Conservation (phyloP, 495 filamentous ascomycete genomes). For the Cryomyces minteri region DNA sequence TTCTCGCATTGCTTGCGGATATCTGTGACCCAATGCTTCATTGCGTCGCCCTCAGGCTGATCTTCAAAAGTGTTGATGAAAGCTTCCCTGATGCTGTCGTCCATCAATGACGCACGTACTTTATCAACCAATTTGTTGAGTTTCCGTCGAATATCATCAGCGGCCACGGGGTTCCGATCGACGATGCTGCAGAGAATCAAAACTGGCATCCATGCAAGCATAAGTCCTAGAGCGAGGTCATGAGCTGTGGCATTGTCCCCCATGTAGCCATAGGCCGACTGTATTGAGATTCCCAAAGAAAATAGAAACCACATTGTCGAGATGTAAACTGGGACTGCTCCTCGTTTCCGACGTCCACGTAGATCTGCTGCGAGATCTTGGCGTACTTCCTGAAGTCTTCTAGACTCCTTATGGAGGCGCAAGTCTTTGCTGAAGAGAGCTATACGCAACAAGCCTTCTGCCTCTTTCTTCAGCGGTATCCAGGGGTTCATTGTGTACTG, state of each 20-base stretch:
- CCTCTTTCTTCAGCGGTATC: constrained; percentile 7
- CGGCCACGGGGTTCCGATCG: constrained; percentile 28
- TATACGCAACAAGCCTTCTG: constrained; percentile 21
- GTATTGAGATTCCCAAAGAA: constrained; percentile 23
- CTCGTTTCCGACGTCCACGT: constrained; percentile 19
- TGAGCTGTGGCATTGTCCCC: constrained; percentile 25
- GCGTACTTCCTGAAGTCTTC: constrained; percentile 9
- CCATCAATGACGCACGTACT: constrained; percentile 14
- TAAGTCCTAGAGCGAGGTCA: constrained; percentile 26
- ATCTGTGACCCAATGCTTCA: constrained; percentile 3
- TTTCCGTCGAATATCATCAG: constrained; percentile 18
- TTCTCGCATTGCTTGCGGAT: constrained; percentile 2
- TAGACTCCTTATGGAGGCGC: constrained; percentile 3
- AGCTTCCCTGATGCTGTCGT: constrained; percentile 6
- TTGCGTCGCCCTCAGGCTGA: not conserved
- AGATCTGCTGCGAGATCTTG: constrained; percentile 18
- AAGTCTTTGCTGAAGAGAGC: constrained; percentile 22
- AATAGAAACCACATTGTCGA: constrained; percentile 24
- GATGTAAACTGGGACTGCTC: constrained; percentile 24
- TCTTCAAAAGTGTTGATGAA: constrained; percentile 5
- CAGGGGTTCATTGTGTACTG: constrained; percentile 20
- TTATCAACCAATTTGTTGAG: constrained; percentile 20
- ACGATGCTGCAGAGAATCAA: constrained; percentile 26
- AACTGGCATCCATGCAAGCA: constrained; percentile 31
- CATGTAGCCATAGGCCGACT: constrained; percentile 23